Evolutionary conservation across 2,329 filamentous ascomycete species (phyloP), one percentile per base, ranked within the genome.

Genomic region (Leptodontidium sp.): DNA sequence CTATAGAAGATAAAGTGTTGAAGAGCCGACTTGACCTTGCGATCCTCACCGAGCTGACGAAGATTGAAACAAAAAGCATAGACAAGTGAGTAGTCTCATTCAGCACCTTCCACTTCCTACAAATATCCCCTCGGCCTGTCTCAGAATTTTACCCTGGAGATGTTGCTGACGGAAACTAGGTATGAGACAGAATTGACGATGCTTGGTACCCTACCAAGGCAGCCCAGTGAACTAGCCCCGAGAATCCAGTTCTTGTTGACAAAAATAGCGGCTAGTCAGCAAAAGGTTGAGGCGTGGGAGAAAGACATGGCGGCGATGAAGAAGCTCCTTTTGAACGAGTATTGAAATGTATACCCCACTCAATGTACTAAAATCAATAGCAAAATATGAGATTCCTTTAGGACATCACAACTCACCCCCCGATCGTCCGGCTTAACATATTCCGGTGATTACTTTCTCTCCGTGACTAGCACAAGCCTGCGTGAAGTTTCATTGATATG

Each of bases 201-300:
- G 65, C 80, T 98, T n/a, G 93, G 87, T 0, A 84, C 85, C 24
- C 78, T 97, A 74, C 91, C 90, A 7, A 90, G 86, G 62, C 88
- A 92, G 79, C 92, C 93, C 0, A 81, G 82, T 24, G 90, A 96
- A 83, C 83, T 92, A 35, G 83, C 82, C 0, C 85, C 87, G 0
- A 83, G 95, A 43, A 85, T 93, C 2, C 82, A 86, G 67, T 98
- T 93, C 82, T 81, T 98, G 72, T 79, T 97, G 58, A 80, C 78
- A 0, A 97, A 97, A 82, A 80, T 97, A 69, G 85, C 89, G 73
- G 82, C 79, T n/a, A 90, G 91, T 70, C 94, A 98, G 82, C 79
- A 78, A 64, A 95, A 91, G 83, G 89, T 98, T 69, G 85, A 89
- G 74, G 84, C 81, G 64, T 92, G 90, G 78, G 94, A 98, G 80